Percentiles rank a stretch among this genome's conserved stretches.
phyloP scores from a whole-genome alignment of 2,329 filamentous ascomycete genomes.

The Waltergamsia citrina region DNA sequence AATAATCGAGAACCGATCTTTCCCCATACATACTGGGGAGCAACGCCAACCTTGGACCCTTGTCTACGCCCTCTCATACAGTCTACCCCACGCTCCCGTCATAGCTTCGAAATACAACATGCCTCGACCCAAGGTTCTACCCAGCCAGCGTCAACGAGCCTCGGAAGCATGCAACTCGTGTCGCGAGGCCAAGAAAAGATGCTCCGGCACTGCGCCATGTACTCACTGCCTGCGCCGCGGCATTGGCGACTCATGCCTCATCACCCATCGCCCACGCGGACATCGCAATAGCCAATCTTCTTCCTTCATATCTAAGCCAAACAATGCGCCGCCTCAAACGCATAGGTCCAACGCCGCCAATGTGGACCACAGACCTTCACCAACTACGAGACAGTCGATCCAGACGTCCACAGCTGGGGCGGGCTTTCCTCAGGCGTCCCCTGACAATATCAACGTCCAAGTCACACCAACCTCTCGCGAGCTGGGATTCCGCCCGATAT shows the following conservation, averaged over 20 bases:
- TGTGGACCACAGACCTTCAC: not conserved
- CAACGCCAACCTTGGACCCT: no score
- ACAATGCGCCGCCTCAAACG: no score
- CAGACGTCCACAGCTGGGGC: not conserved
- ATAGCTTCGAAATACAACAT: no score
- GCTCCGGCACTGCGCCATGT: slow-evolving; percentile 37
- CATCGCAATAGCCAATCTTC: slow-evolving; percentile 2
- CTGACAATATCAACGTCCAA: no score
- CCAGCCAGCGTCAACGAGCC: slow-evolving; percentile 36
- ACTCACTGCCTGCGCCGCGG: slow-evolving; percentile 34
- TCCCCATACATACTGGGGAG: no score
- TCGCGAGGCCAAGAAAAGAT: slow-evolving; percentile 39
- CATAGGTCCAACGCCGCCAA: no score
- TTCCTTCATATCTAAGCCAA: no score
- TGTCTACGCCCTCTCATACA: not conserved
- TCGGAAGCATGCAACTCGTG: slow-evolving; percentile 38
- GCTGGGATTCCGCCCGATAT: slow-evolving; percentile 16
- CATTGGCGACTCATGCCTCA: slow-evolving; percentile 24
- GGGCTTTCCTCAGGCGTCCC: not conserved
- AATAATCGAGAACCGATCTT: no score
- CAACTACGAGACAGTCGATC: not conserved
- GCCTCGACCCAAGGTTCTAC: slow-evolving; percentile 41
- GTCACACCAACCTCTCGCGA: no score
- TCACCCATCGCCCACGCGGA: slow-evolving; percentile 6
- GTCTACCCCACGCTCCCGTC: no score